Base-by-base conservation (phyloP, 805 yeast genomes). In the Metschnikowia kunwiensis region DNA sequence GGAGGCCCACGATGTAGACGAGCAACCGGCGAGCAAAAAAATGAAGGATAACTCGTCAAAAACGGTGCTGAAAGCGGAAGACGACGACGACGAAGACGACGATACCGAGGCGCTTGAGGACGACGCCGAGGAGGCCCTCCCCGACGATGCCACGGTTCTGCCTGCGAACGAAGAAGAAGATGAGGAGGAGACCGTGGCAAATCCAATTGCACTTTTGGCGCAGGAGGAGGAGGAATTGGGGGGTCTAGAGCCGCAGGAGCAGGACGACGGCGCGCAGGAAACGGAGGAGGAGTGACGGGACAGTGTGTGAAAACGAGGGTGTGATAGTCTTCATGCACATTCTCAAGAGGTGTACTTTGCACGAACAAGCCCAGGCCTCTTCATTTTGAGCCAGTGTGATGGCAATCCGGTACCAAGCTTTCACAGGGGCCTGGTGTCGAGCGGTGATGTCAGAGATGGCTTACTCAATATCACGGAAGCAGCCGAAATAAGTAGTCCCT, bases 151-250 rank as follows among this genome's bases (percentile, higher is more conserved):
- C 9, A 47, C 39, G 10, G 50, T 34, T 12, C 46, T 32, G 14
- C 36, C 38, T 10, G 23, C 21, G 10, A 62, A 63, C 28, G 47
- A 30, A 1, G 36, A 17, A 2, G 52, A 43, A 9, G 51, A 38
- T 1, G 53, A 50, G 19, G 51, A 43, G 12, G 51, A 39, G 19
- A 46, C 38, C 7, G 48, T 27, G 8, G 38, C 28, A n/a, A 63
- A 65, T 27, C 70, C 70, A 0, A 65, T 65, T 29, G 65, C 63
- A 3, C 53, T 51, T 5, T 32, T 53, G 14, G 47, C 50, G 7
- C 50, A 53, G 38, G 70, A 65, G 36, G 65, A 62, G 27, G 48
- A 49, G 10, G 70, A 66, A 44, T 43, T 65, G 30, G 57, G 46
- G 20, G 69, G 65, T 8, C 32, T 42, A 6, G 55, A 46, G 16